Evolutionary conservation across 1,284 basidiomycete genomes (phyloP).

Genomic region (Golubevia pallescens): DNA sequence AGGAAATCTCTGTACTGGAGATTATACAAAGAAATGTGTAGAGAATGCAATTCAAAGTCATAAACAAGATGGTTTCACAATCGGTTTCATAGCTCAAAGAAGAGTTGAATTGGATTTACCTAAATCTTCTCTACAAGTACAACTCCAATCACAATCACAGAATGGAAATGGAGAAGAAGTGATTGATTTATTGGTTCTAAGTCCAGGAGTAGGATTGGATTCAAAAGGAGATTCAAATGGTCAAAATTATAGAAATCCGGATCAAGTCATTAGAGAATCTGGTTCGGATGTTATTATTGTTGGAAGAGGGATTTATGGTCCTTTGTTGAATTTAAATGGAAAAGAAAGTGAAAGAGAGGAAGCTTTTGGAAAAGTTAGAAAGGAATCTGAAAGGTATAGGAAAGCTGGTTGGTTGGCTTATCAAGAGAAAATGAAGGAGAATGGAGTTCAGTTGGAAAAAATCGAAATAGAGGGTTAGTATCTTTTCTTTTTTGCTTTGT

Average conservation of each 20-base stretch:
- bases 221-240: slow-evolving; percentile 84
- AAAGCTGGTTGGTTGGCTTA: slow-evolving; percentile 92
- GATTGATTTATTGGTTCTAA: slow-evolving; percentile 86
- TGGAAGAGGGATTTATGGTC: slow-evolving; percentile 89
- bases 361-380: slow-evolving; percentile 68
- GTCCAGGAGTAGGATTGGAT: slow-evolving; percentile 90
- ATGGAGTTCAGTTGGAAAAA: no score
- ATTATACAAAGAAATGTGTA: slow-evolving; percentile 85
- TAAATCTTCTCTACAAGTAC: no score
- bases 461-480: no score
- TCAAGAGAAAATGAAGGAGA: slow-evolving; percentile 65
- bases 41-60: slow-evolving; percentile 63
- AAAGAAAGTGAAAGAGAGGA: slow-evolving; percentile 70
- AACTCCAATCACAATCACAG: no score
- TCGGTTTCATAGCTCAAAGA: slow-evolving; percentile 82
- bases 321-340: slow-evolving; percentile 66
- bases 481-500: no score
- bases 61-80: slow-evolving; percentile 34
- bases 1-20: slow-evolving; percentile 81
- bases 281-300: slow-evolving; percentile 99
- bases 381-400: slow-evolving; percentile 82
- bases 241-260: slow-evolving; percentile 93
- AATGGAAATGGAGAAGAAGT: no score
- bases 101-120: slow-evolving; percentile 62
- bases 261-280: slow-evolving; percentile 78